Evolutionary conservation across 305 asterid species (phyloP).

Genomic region (Fraxinus paxiana): DNA sequence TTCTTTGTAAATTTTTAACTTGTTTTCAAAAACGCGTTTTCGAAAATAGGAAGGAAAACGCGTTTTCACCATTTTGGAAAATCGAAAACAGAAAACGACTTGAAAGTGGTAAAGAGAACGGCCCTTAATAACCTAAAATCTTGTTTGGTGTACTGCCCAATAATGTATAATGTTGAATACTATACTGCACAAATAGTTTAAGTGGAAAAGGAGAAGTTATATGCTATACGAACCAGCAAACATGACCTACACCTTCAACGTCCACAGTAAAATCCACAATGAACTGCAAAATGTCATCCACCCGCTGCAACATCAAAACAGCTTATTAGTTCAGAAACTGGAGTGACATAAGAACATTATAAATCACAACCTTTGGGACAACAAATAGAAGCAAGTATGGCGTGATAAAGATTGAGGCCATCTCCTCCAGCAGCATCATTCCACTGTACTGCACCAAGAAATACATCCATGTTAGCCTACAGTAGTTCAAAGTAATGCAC

Average conservation of each 20-base stretch:
- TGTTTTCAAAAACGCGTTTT: too few species aligned
- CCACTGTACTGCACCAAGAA: slow-evolving; percentile 72
- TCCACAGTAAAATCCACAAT: slow-evolving; percentile 73
- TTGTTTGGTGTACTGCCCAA: background rate
- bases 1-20: too few species aligned
- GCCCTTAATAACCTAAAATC: background rate
- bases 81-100: too few species aligned
- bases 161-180: background rate
- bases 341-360: background rate
- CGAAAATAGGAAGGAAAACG: too few species aligned
- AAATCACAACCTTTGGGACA: slow-evolving; percentile 71
- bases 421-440: slow-evolving; percentile 92
- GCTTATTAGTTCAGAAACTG: slow-evolving; percentile 19
- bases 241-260: slow-evolving; percentile 92
- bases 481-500: background rate
- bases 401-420: slow-evolving; percentile 93
- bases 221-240: slow-evolving; percentile 60
- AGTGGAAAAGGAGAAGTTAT: slow-evolving; percentile 9
- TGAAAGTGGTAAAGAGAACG: too few species aligned
- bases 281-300: slow-evolving; percentile 73
- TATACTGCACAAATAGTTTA: background rate
- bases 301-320: slow-evolving; percentile 55
- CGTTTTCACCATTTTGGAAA: too few species aligned
- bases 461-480: slow-evolving; percentile 13
- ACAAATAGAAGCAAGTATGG: slow-evolving; percentile 78